Base-by-base conservation (phyloP, 306 rosid genomes). In the Acacia melanoxylon region DNA sequence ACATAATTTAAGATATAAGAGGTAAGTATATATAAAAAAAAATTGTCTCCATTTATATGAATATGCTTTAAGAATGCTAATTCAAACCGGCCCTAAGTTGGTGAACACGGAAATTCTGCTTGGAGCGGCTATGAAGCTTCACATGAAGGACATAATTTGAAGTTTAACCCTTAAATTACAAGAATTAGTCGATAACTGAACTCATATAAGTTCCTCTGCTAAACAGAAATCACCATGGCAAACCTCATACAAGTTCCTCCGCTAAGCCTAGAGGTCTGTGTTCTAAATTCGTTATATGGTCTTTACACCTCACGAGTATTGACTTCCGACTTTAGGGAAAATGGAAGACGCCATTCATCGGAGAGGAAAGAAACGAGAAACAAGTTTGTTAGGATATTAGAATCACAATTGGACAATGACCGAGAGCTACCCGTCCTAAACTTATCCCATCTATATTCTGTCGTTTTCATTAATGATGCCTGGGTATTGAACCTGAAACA, bases 361-460 rank as follows among this genome's bases (percentile, higher is more conserved):
- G 31, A 59, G 27, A 22, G 65, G 65, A 29, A 31, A 29, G 69
- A 63, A 63, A 63, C 69, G 0, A 29, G n/a, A 63, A 63, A 29
- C 69, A 61, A 61, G 69, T 63, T 63, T 15, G 69, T 63, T 63
- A 63, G 69, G 41, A 63, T 63, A 63, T 63, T 63, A 29, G 37
- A 20, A 27, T 13, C 15, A 29, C 9, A 63, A 63, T 29, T 29
- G 8, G 69, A 63, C 41, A 29, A 13, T 63, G 69, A 29, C n/a
- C 40, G 69, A 14, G n/a, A 63, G 41, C 41, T 15, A 63, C n/a
- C 69, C 69, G 6, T 63, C 41, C 69, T 63, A 63, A 63, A 63
- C 69, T 29, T 14, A 62, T 62, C 68, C 40, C 68, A 27, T 12
- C 2, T 29, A 31, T 29, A 29, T 27, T 61, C 68, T 29, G 69